A percentile compares a stretch with the other conserved stretches of the same genome.
phyloP scores from a whole-genome alignment of 495 filamentous ascomycete species.

The Penicillium flavigenum region DNA sequence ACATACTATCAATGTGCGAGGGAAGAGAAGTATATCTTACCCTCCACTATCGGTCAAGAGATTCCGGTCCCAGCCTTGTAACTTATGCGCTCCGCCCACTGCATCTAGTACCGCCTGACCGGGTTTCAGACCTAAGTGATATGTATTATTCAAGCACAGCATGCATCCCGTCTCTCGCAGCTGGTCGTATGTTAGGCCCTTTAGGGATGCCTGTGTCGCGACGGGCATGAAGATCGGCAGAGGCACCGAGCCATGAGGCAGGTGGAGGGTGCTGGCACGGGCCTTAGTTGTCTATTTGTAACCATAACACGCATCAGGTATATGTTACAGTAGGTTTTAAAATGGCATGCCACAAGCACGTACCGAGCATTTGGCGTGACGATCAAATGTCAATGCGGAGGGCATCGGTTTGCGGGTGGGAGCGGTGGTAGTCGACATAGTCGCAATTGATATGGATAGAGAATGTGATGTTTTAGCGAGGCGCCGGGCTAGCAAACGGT shows the following conservation, averaged over 20 bases:
- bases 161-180: slow-evolving; percentile 84
- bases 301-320: neutral
- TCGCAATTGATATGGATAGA: slow-evolving; percentile 12
- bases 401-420: slow-evolving; percentile 52
- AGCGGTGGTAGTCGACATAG: slow-evolving; percentile 40
- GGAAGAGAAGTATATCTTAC: slow-evolving; percentile 49
- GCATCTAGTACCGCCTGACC: slow-evolving; percentile 84
- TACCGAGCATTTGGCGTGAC: slow-evolving; percentile 81
- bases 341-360: slow-evolving; percentile 26
- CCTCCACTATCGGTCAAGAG: slow-evolving; percentile 96
- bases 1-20: neutral
- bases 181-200: slow-evolving; percentile 91
- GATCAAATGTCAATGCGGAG: slow-evolving; percentile 78
- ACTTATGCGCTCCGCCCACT: slow-evolving; percentile 86
- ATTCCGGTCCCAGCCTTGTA: slow-evolving; percentile 95
- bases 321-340: neutral
- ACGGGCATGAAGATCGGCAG: slow-evolving; percentile 98
- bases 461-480: slow-evolving; percentile 3
- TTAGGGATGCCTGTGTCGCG: slow-evolving; percentile 94
- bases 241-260: slow-evolving; percentile 88
- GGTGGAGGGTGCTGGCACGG: slow-evolving; percentile 80
- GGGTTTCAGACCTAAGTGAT: slow-evolving; percentile 92
- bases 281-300: slow-evolving; percentile 81
- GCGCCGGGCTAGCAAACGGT: slow-evolving; percentile 13
- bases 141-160: slow-evolving; percentile 95